Percentiles rank a stretch among this genome's conserved stretches.
Evolutionary conservation across 805 yeast genomes (phyloP).

Genomic region (Yarrowia yakushimensis): DNA sequence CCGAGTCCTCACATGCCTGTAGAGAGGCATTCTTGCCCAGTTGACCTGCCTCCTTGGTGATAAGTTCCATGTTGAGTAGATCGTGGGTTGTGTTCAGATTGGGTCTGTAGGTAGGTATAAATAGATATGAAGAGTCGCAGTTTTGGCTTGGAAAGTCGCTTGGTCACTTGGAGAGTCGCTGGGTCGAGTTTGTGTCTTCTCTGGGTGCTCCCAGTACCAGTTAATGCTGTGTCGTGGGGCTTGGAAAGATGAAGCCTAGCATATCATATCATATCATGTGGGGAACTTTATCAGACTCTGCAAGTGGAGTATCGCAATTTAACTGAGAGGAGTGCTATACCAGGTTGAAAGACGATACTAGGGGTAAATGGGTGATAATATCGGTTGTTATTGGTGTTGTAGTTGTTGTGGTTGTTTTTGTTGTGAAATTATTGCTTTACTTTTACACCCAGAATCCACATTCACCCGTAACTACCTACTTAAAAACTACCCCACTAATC

Average conservation of each 20-base stretch:
- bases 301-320: too few relatives aligned
- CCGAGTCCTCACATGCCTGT: slow-evolving; percentile 35
- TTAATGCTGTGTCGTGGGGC: not conserved
- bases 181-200: too few relatives aligned
- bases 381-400: too few relatives aligned
- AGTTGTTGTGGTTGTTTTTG: too few relatives aligned
- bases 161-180: too few relatives aligned
- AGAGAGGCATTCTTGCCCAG: slow-evolving; percentile 36
- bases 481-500: too few relatives aligned
- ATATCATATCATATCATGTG: not conserved
- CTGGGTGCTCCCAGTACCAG: not conserved
- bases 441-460: too few relatives aligned
- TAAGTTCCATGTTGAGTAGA: slow-evolving; percentile 31
- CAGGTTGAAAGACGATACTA: not conserved
- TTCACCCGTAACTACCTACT: too few relatives aligned
- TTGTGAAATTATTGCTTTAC: too few relatives aligned
- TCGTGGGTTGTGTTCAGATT: not conserved
- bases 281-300: not conserved
- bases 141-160: not conserved
- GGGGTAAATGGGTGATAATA: too few relatives aligned
- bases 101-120: not conserved
- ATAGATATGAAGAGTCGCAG: not conserved
- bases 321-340: too few relatives aligned
- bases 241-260: not conserved
- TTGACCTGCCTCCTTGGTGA: slow-evolving; percentile 37